Base-by-base conservation (phyloP, 163 green algal genomes). In the Chloroidium sp. region DNA sequence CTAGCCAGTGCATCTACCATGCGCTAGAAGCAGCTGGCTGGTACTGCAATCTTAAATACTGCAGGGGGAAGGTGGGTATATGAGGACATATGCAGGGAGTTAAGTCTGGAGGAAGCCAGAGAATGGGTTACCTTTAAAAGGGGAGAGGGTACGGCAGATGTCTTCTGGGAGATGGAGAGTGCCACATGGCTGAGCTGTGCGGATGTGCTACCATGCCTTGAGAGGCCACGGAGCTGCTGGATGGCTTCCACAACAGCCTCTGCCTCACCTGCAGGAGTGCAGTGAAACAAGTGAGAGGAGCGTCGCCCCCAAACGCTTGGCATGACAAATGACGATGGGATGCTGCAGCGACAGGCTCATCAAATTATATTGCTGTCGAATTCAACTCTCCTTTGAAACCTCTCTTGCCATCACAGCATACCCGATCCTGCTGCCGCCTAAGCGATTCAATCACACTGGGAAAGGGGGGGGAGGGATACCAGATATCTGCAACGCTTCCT, bases 201-300 rank as follows among this genome's bases (percentile, higher is more conserved):
- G 64, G 79, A 82, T 77, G 80, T 76, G 62, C 75, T 76, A 60
- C 84, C 84, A 62, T 76, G 75, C 69, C 75, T 77, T 61, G 84
- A 78, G 81, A 87, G 82, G 69, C 76, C 72, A 81, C 80, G 80
- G 62, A 87, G 84, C 84, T 85, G 78, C 78, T 83, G 81, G 1
- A 87, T 78, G 76, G 85, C 84, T 76, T 81, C 76, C 36, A 67
- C 36, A 62, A 87, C 78, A n/a, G 79, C 69, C 62, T 74, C 76
- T 74, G 78, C 69, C 62, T 85, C 75, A 67, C 84, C 84, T 87
- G 83, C 77, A 10, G 6, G 64, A 10, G 64, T 6, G 64, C 6
- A 72, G 64, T 6, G 64, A 6, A 10, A 6, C 6, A 10, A 10
- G 64, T 10, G 64, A n/a, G 6, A 72, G 64, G 6, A 6, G 64